These are phyloP conservation scores for Fraxinus dipetala DNA, from an alignment of 305 asterid species.

Conservation along the genomic window DNA sequence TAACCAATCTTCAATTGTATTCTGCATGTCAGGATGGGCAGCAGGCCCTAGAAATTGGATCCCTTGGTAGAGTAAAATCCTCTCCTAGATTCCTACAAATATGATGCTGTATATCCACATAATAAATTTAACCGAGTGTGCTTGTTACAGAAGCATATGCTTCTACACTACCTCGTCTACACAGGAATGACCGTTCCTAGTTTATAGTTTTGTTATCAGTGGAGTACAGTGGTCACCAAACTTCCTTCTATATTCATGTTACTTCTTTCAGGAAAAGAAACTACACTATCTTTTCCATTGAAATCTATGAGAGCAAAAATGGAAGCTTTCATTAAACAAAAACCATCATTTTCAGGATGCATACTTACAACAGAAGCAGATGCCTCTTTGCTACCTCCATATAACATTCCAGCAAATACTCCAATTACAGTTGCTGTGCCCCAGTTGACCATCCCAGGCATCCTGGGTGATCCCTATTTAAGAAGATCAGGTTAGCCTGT, in stretches of 20 bases:
- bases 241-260: background rate
- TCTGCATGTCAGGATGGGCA: background rate
- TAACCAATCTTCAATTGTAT: background rate
- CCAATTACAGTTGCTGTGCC: slow-evolving; percentile 84
- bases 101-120: background rate
- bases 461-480: slow-evolving; percentile 38
- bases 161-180: background rate
- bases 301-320: background rate
- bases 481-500: slow-evolving; percentile 10
- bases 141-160: background rate
- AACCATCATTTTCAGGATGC: background rate
- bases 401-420: slow-evolving; percentile 83
- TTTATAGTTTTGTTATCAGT: background rate
- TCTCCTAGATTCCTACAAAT: background rate
- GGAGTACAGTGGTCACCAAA: background rate
- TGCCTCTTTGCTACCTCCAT: slow-evolving; percentile 97
- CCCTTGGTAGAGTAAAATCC: background rate
- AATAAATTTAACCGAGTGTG: background rate
- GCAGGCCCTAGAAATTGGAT: background rate
- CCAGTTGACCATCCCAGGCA: slow-evolving; percentile 81
- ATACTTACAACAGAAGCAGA: slow-evolving; percentile 88
- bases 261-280: background rate
- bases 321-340: background rate
- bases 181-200: background rate
- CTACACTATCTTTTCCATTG: background rate